Base-by-base conservation (phyloP, 208 protist species). In the Leishmania turanica region DNA sequence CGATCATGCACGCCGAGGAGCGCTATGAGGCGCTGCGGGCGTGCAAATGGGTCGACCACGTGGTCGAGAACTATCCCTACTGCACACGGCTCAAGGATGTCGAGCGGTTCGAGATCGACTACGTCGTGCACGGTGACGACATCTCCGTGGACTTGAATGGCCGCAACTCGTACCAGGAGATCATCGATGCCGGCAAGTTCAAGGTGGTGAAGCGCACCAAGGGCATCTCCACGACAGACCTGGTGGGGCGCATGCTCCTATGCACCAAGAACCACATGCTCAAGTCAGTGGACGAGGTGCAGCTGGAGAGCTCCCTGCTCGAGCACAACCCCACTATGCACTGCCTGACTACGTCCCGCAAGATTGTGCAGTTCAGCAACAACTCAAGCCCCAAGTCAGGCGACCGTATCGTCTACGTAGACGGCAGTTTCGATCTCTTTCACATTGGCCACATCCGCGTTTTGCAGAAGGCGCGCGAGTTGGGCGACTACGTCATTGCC, bases 31-130 rank as follows among this genome's bases (percentile, higher is more conserved):
- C 96, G 21, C 98, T 99, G 40, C 84, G 90, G 66, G 97, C 98
- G 31, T 99, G 98, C 89, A 99, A 99, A 88, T 99, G 99, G 99
- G 99, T 99, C 0, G 93, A 99, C 87, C 97, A 99, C 86, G 98
- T 99, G 7, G 91, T 99, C 45, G 93, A 97, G 79, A 97, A 98
- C 80, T 96, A 93, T 56, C 98, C 98, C 15, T 99, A 99, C 89
- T 93, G 93, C 56, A 98, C 97, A 4, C 87, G 92, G 3, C 83
- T 99, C 8, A 95, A 98, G 64, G 89, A 99, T 45, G 89, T 99
- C 31, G 93, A 99, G 37, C 78, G 96, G 65, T 93, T 99, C 73
- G 93, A 99, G 71, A 92, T 98, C 64, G 98, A 99, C 77, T 99
- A 93, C 82, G 93, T 97, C 71, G 98, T 99, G 1, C 99, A 99